Base-by-base conservation (phyloP, 768 basidiomycete species). In the Mycena rosella region DNA sequence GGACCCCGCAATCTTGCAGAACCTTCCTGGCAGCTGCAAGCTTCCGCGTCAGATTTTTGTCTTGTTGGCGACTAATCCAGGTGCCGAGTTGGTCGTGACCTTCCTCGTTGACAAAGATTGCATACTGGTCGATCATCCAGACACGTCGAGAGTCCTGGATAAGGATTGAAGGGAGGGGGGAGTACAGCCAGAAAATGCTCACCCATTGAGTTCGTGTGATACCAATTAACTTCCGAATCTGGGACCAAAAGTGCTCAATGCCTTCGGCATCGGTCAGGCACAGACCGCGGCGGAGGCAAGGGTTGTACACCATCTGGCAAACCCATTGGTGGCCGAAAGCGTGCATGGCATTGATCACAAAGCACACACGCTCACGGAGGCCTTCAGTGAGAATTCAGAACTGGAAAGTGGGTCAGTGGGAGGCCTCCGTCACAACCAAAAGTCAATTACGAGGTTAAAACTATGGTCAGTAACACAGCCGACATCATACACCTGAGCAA, bases 191-290 rank as follows among this genome's bases (percentile, higher is more conserved):
- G 38, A 18, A 15, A 40, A 3, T 18, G 17, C 38, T 40, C 17
- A 40, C 38, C 38, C 38, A 40, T 40, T 40, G 38, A 15, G 4
- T 18, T 18, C 63, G 36, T 14, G 75, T 64, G 2, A 60, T 32
- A 1, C 70, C 54, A 24, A 78, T 75, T 9, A 78, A 63, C 11
- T 60, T 65, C 1, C 72, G 64, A 2, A 78, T 53, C 0, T 72
- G 63, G 5, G 78, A 77, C 82, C 81, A 84, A 0, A 76, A 55
- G 13, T 76, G 52, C 56, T 83, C 80, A 0, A 76, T 72, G 0
- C 79, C 79, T 58, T 83, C 81, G 9, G 77, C 75, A 62, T 83
- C 79, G 0, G 77, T 74, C 7, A 82, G 53, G 0, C 82, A 79
- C 40, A 79, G 59, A 13, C 79, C 78, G 14, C 32, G 10, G 14